Conservation (phyloP, 345 rosid species). For the rapeseed (Brassica napus) region Da-Ae NC_063452.1:48286001-48286500, state of each 20-base stretch:
- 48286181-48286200: slow-evolving; percentile 57
- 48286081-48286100: background rate
- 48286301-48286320: slow-evolving; percentile 29
- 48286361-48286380: background rate
- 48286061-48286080: background rate
- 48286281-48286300: slow-evolving; percentile 32
- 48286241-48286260: slow-evolving; percentile 49
- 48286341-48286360: slow-evolving; percentile 3
- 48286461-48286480: too few species aligned
- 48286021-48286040: background rate
- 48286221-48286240: slow-evolving; percentile 40
- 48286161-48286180: slow-evolving; percentile 25
- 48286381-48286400: too few species aligned
- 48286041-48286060: slow-evolving; percentile 1
- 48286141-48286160: background rate
- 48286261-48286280: slow-evolving; percentile 39
- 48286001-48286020: background rate
- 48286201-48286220: slow-evolving; percentile 42
- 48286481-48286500: too few species aligned
- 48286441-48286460: too few species aligned
- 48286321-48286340: slow-evolving; percentile 35
- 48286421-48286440: too few species aligned
- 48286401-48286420: too few species aligned
- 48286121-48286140: background rate
- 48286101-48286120: slow-evolving; percentile 7